Evolutionary conservation across 2,329 filamentous ascomycete genomes (phyloP), one percentile per base, ranked within the genome.

Genomic region (Rugonectria rugulosa): DNA sequence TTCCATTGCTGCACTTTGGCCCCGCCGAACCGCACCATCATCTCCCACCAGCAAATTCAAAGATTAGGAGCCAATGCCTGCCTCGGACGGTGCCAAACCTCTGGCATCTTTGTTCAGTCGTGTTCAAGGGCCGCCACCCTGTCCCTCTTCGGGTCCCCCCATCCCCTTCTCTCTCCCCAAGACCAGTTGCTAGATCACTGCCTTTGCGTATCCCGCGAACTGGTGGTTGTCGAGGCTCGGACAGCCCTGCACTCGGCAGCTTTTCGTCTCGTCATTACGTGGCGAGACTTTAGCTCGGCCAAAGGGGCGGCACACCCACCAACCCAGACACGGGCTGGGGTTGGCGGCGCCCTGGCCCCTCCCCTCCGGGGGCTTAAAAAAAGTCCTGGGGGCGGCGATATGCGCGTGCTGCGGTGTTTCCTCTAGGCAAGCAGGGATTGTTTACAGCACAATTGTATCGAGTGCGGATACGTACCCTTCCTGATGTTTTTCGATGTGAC

Each of bases 261-360:
- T 34, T 52, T n/a, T 49, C 32, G 45, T 55, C 56, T 64, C 53
- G 43, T 62, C 60, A 65, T 68, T 68, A 68, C 65, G 65, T 68
- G 65, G 65, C 65, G 65, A 65, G 49, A 64, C 55, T 65, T 36
- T 64, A 63, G 60, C 53, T 67, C 56, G 56, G 58, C 47, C 65
- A 65, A 64, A 67, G 64, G 65, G 65, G 63, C 62, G n/a, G n/a
- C n/a, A n/a, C 65, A 60, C 63, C 60, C 64, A 68, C 57, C 44
- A 62, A 51, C 56, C 63, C 56, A 65, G n/a, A n/a, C 61, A 42
- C 53, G 47, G 47, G 41, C 58, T 52, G 54, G 47, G 58, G 53
- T 53, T 51, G 63, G 61, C 56, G 64, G 60, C 57, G 56, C 53
- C 59, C 52, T 62, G 57, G 48, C 48, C 53, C 40, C n/a, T n/a